Evolutionary conservation across 805 yeast genomes (phyloP), one percentile per base, ranked within the genome.

Genomic region (Wickerhamomyces queroliae): DNA sequence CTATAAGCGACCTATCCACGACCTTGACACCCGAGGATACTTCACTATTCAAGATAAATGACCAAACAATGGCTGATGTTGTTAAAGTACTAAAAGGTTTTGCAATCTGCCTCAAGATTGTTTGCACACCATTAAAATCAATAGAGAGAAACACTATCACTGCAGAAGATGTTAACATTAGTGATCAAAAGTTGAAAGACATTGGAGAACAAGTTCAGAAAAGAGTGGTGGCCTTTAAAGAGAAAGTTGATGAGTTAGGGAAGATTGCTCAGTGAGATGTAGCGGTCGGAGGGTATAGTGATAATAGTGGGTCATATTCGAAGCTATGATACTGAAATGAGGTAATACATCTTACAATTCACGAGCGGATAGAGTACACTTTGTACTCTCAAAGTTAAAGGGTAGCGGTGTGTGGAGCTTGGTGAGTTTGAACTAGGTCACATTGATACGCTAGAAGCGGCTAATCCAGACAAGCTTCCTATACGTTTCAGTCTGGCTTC

Each of bases 1-100:
- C 40, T 3, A 22, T 49, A 26, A 34, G 33, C 9, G 52, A 46
- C 11, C 17, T 36, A 4, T 13, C 24, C 16, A 23, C 29, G 9
- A 26, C 19, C 2, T 16, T 17, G 5, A 22, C 22, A 10, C 20
- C 20, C 3, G 11, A 22, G 4, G 39, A 29, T 8, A 6, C 4
- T 2, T 5, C 18, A 4, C 3, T 11, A 2, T 15, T 35, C 5
- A 9, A 13, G 23, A 19, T 36, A 5, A 22, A 28, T 22, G 34
- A 21, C 9, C 20, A 22, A 21, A 12, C 24, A 11, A 10, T 35
- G 15, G 15, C 12, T 16, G 28, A 36, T 7, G 19, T 36, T 17
- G 33, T 30, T 15, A 15, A 12, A 7, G n/a, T 4, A 13, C 10
- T 37, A 10, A 20, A 25, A 5, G 24, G 16, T 11, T 37, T 29